Conservation (phyloP, 148 eudicot species). For the Fagopyrum tataricum region DNA sequence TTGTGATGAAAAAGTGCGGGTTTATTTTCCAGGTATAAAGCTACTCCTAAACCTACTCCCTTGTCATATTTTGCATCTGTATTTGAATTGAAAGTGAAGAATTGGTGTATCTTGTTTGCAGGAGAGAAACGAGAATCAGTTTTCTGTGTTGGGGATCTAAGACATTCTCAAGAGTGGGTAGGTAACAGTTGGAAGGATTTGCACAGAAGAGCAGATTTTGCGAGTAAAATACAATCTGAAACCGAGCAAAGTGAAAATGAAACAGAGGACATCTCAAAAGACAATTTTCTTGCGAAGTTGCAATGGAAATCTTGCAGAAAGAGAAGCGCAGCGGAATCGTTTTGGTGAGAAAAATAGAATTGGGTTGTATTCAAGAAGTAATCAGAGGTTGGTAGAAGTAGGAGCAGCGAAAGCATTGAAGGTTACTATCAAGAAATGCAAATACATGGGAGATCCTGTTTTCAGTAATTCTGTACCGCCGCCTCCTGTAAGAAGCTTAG, state of each 20-base stretch:
- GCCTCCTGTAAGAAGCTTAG: conserved; percentile 38
- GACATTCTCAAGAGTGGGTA: conserved; percentile 81
- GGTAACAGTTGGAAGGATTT: conserved; percentile 51
- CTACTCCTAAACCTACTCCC: neutral
- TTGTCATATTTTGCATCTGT: neutral
- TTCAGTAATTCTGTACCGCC: conserved; percentile 46
- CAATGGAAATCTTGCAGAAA: conserved; percentile 56
- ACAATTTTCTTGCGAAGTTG: conserved; percentile 41
- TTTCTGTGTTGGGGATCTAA: conserved; percentile 34
- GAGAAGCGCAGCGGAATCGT: conserved; percentile 33
- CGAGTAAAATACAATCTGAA: conserved; percentile 21
- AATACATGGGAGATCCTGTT: conserved; percentile 37
- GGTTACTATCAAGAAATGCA: conserved; percentile 61
- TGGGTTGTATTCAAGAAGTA: neutral
- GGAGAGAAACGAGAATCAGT: conserved; percentile 51
- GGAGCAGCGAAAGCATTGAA: conserved; percentile 32
- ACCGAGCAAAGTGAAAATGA: neutral
- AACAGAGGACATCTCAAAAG: conserved; percentile 43
- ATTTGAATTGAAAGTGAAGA: neutral
- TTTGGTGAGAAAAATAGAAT: conserved; percentile 18
- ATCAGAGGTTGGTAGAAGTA: conserved; percentile 16
- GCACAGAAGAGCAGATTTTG: conserved; percentile 46
- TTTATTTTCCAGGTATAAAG: conserved; percentile 68
- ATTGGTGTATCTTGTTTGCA: conserved; percentile 15
- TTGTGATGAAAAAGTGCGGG: conserved; percentile 34